Base-by-base conservation (phyloP, 768 basidiomycete genomes). In the Rhodosporidiobolus odoratus region DNA sequence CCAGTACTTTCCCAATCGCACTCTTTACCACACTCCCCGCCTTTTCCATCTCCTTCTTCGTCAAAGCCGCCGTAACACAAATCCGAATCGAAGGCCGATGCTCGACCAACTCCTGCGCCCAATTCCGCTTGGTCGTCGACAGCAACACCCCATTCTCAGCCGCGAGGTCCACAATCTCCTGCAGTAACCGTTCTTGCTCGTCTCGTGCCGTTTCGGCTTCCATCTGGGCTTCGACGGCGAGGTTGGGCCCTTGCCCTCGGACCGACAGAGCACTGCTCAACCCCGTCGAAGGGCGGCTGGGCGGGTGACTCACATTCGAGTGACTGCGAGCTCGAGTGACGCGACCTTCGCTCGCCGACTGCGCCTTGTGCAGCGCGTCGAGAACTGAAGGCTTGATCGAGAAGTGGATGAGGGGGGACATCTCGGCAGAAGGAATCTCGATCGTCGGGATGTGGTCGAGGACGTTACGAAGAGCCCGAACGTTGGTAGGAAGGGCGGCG, bases 31-130 rank as follows among this genome's bases (percentile, higher is more conserved):
- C 84, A 32, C 81, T 81, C 10, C 87, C 86, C 5, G 93, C 90
- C 82, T 92, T 94, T 83, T 96, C 93, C 64, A 87, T 86, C 76
- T 98, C 96, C 81, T 94, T 95, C 84, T 84, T 89, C 34, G 87
- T 87, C 73, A 97, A 79, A 21, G 86, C 92, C 21, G 87, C 85
- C 8, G 85, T 88, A 71, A 94, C 81, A 32, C 89, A 88, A n/a
- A 98, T 81, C 70, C 91, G 85, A 69, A 98, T 86, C 75, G 89
- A 91, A 45, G 96, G 92, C 56, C 87, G 83, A 23, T 86, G 84
- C 78, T 96, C 92, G 23, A 85, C 82, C 72, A 86, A 81, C 83
- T 99, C 95, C 80, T 96, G 93, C 9, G 69, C 65, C 73, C 75
- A 75, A 45, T 76, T 74, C 66, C 91, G 81, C 82, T 90, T 90